Evolutionary conservation across 257 asterid species (phyloP), one percentile per base, ranked within the genome.

Genomic region (Eustoma russellianum): DNA sequence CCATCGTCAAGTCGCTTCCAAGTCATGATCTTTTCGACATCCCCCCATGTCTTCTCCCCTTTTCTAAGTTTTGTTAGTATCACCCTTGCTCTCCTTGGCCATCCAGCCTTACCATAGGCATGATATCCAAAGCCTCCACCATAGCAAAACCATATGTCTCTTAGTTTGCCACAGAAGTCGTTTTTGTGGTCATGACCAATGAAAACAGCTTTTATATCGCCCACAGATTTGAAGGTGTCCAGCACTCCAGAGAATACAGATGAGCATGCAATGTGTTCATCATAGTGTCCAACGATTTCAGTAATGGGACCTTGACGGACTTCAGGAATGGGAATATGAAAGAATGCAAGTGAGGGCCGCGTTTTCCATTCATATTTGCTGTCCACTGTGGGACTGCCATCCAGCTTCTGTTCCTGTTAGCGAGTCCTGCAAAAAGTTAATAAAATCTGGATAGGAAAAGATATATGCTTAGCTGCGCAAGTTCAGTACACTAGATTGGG

Each of bases 321-420:
- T 80, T 90, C 98, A 38, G 98, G 98, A 49, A 90, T 83, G 11
- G 98, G 98, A 56, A 90, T 90, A 83, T 90, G 98, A 73, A 90
- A 90, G 81, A 90, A 90, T 40, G 82, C 84, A 57, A 90, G 17
- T 35, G 98, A 79, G 60, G 96, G 91, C 48, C 70, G 41, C 10
- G 24, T 33, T 19, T 53, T 18, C 8, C 73, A 33, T 34, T 60
- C 2, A 9, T 35, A 52, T 17, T 60, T 28, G 56, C 16, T 17
- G 10, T 28, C 61, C 8, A 15, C 59, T 48, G 73, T 33, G 53
- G 59, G 57, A 6, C 43, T 68, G 41, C 33, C 40, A 43, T 60
- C 60, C 60, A 19, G 67, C 51, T 65, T 55, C 54, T 57, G 70
- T 61, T 72, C 95, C 95, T 83, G 92, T 79, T 59, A 75, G 56